These are phyloP conservation scores for Mortierella antarctica DNA, from an alignment of 192 early-diverging fungal genomes.

Conservation along the genomic window DNA sequence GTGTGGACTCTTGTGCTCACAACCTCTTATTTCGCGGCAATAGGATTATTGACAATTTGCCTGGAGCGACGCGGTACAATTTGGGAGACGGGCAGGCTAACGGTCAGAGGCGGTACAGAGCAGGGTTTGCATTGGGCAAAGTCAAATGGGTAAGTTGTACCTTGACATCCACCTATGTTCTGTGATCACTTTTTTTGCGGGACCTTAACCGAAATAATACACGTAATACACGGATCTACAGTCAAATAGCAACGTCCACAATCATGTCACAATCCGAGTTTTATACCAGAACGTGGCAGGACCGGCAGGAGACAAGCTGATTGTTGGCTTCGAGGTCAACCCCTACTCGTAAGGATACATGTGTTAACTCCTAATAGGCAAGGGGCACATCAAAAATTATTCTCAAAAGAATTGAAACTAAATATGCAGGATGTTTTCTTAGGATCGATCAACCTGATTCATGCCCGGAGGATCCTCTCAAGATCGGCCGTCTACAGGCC, in stretches of 20 bases:
- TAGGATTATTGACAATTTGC: conserved; percentile 75
- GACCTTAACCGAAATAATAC: neutral
- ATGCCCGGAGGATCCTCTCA: conserved; percentile 47
- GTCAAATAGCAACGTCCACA: conserved; percentile 69
- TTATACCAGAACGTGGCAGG: conserved; percentile 59
- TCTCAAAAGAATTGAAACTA: neutral
- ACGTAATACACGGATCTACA: neutral
- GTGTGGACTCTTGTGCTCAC: neutral
- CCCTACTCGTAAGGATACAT: conserved; percentile 65
- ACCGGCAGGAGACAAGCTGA: conserved; percentile 54
- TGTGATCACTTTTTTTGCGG: neutral
- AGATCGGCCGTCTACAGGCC: conserved; percentile 49
- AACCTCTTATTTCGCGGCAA: neutral
- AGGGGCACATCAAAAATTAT: neutral
- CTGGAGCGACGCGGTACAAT: conserved; percentile 65
- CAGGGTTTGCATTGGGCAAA: conserved; percentile 70
- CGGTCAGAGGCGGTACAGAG: conserved; percentile 58
- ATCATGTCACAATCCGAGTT: conserved; percentile 72
- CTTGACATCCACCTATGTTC: neutral
- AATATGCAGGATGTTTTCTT: neutral
- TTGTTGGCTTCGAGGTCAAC: conserved; percentile 80
- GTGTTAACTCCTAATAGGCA: neutral
- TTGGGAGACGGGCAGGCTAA: conserved; percentile 40
- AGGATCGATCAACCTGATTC: conserved; percentile 30
- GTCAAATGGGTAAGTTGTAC: conserved; percentile 48